Conservation (phyloP, 371 early-diverging fungal genomes). For the Rhizopus delemar region DNA sequence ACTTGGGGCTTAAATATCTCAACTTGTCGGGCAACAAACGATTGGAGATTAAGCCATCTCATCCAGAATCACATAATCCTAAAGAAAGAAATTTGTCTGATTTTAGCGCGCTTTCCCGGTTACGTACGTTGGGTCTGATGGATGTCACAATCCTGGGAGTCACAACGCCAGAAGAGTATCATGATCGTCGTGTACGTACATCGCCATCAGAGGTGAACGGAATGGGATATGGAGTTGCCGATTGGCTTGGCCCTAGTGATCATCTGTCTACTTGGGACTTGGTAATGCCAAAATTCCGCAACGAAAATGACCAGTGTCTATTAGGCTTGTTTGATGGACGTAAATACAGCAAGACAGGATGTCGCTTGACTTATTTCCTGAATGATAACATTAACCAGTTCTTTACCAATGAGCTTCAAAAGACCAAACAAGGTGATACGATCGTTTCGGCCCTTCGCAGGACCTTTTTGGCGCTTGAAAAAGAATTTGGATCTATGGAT, state of each 20-base stretch:
- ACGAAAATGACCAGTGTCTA: conserved; percentile 80
- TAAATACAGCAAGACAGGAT: conserved; percentile 58
- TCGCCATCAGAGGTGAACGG: conserved; percentile 79
- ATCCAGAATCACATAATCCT: conserved; percentile 40
- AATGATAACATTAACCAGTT: conserved; percentile 70
- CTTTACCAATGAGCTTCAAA: conserved; percentile 74
- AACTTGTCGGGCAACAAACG: conserved; percentile 91
- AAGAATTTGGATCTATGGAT: conserved; percentile 63
- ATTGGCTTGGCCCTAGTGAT: conserved; percentile 71
- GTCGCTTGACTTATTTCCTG: conserved; percentile 67
- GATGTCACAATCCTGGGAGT: conserved; percentile 84
- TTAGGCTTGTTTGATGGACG: conserved; percentile 89
- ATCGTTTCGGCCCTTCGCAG: conserved; percentile 69
- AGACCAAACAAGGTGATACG: conserved; percentile 53
- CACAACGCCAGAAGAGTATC: conserved; percentile 79
- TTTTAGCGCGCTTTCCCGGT: conserved; percentile 72
- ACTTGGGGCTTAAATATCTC: conserved; percentile 82
- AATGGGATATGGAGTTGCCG: conserved; percentile 88
- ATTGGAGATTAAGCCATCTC: conserved; percentile 80
- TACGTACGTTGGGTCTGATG: conserved; percentile 85
- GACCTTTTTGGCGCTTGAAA: conserved; percentile 77
- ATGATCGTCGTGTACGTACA: conserved; percentile 82
- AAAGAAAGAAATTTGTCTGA: conserved; percentile 69
- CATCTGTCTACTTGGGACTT: conserved; percentile 77
- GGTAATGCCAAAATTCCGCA: conserved; percentile 79